These are phyloP conservation scores for Boletus bicolor DNA, from an alignment of 768 basidiomycete species.

Conservation along the genomic window DNA sequence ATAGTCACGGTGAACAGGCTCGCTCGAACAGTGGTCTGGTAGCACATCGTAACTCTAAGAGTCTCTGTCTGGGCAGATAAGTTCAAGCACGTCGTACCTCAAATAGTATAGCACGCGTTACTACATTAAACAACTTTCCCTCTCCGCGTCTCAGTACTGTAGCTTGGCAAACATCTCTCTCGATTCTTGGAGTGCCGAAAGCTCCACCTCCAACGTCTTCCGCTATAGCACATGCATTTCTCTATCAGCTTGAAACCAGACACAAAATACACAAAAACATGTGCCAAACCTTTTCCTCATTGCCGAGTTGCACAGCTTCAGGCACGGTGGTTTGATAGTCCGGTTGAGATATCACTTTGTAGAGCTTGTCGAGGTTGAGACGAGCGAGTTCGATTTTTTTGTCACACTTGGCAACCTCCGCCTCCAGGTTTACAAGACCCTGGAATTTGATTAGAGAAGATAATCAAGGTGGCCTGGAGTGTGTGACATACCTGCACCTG, in stretches of 20 bases:
- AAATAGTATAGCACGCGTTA: neutral
- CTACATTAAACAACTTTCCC: neutral
- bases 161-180: slow-evolving; percentile 74
- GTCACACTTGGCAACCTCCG: slow-evolving; percentile 83
- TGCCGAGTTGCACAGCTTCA: slow-evolving; percentile 64
- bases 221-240: slow-evolving; percentile 3
- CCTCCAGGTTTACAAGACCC: slow-evolving; percentile 88
- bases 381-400: slow-evolving; percentile 81
- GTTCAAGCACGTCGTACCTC: too few relatives aligned
- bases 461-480: neutral
- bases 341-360: slow-evolving; percentile 65
- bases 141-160: slow-evolving; percentile 35
- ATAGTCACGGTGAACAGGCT: too few relatives aligned
- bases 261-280: neutral
- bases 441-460: slow-evolving; percentile 28
- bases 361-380: slow-evolving; percentile 70
- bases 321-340: slow-evolving; percentile 84
- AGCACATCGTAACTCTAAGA: too few relatives aligned
- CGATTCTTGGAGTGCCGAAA: slow-evolving; percentile 65
- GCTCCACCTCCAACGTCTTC: slow-evolving; percentile 66
- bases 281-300: slow-evolving; percentile 71
- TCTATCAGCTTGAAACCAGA: neutral
- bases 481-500: slow-evolving; percentile 70
- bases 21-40: too few relatives aligned
- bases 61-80: too few relatives aligned